Conservation (phyloP, 179 eudicot species). For the Vitellaria paradoxa region DNA sequence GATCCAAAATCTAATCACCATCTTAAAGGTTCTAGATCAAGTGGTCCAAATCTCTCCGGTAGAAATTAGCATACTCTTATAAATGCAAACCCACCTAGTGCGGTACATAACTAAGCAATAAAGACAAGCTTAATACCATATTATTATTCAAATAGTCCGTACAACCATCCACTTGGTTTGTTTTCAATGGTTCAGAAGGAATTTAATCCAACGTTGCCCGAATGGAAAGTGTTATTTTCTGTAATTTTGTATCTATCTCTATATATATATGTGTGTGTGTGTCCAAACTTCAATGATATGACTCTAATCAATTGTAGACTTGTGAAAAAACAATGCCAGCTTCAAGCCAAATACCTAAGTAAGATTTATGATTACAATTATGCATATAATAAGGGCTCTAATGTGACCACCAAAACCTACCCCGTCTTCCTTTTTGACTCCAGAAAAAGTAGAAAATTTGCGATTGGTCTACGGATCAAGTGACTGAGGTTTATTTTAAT, state of each 20-base stretch:
- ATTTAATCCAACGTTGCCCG: background rate
- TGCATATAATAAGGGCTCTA: background rate
- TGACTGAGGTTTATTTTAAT: constrained; percentile 8
- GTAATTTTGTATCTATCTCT: background rate
- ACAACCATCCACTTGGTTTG: background rate
- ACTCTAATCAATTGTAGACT: background rate
- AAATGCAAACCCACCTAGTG: background rate
- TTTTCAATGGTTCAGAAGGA: background rate
- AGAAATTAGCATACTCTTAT: background rate
- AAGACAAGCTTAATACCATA: background rate
- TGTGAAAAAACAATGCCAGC: background rate
- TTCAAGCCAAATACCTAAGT: constrained; percentile 1
- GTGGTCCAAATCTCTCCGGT: background rate
- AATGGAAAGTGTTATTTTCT: no score
- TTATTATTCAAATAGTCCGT: background rate
- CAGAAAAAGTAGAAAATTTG: background rate
- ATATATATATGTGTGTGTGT: background rate
- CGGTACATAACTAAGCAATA: background rate
- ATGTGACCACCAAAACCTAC: constrained; percentile 7
- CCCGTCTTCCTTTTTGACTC: constrained; percentile 6
- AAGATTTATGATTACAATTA: no score
- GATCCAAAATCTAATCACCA: background rate
- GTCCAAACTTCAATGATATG: background rate
- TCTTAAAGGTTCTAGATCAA: background rate
- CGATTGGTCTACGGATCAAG: constrained; percentile 12